A percentile compares a stretch with the other conserved stretches of the same genome.
phyloP scores from a whole-genome alignment of 1,284 basidiomycete species.

The Kwoniella shivajii region DNA sequence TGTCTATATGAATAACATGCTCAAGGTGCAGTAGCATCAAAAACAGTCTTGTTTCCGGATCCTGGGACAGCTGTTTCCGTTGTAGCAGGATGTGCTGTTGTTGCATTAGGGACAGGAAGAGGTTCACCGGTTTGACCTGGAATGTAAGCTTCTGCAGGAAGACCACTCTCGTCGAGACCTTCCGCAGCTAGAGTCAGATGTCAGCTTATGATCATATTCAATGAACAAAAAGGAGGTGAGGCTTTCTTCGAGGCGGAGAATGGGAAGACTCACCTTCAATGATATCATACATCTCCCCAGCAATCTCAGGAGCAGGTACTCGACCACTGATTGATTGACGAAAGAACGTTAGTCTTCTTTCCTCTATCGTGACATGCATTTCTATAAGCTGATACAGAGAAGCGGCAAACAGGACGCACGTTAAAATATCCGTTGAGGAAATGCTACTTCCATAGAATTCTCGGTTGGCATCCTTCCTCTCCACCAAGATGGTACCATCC shows the following conservation, averaged over 20 bases:
- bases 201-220: background rate
- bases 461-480: slow-evolving; percentile 89
- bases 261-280: slow-evolving; percentile 65
- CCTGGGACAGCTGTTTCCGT: slow-evolving; percentile 9
- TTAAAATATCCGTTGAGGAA: slow-evolving; percentile 84
- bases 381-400: background rate
- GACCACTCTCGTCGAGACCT: slow-evolving; percentile 61
- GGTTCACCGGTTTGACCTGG: slow-evolving; percentile 68
- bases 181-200: slow-evolving; percentile 50
- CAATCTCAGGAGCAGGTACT: slow-evolving; percentile 94
- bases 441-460: slow-evolving; percentile 94
- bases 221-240: background rate
- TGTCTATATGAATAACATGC: no score
- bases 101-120: slow-evolving; percentile 55
- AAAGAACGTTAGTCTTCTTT: background rate
- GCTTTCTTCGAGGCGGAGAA: no score
- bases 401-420: slow-evolving; percentile 29
- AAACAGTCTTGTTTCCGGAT: slow-evolving; percentile 30
- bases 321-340: slow-evolving; percentile 63
- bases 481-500: slow-evolving; percentile 92
- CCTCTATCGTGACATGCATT: background rate
- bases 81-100: slow-evolving; percentile 17
- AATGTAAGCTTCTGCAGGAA: slow-evolving; percentile 79
- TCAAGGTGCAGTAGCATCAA: slow-evolving; percentile 23
- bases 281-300: slow-evolving; percentile 88